These are phyloP conservation scores for Fraxinus pennsylvanica DNA, from an alignment of 257 asterid genomes.

Conservation along the genomic window DNA sequence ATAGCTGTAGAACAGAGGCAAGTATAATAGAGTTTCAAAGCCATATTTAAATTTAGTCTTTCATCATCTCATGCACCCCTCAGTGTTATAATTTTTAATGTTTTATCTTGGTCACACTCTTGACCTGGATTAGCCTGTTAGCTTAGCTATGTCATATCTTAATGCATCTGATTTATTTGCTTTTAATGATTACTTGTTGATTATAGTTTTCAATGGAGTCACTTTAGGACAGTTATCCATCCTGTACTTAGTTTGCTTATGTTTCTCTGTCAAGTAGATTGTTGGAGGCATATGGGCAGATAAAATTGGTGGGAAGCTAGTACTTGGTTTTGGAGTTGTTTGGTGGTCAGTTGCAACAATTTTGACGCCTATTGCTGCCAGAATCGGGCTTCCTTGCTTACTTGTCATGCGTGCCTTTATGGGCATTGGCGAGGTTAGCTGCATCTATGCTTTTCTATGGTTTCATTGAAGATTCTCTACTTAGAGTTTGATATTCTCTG, in stretches of 20 bases:
- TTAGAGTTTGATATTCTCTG: not conserved
- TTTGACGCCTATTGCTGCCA: constrained; percentile 94
- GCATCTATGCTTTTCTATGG: constrained; percentile 22
- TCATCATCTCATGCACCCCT: not conserved
- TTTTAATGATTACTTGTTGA: not conserved
- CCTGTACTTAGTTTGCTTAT: constrained; percentile 20
- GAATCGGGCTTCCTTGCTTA: constrained; percentile 80
- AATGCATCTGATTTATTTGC: not conserved
- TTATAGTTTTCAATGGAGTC: constrained; percentile 17
- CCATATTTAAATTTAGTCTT: constrained; percentile 7
- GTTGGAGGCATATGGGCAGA: constrained; percentile 99
- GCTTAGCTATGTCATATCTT: not conserved
- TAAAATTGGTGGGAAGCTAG: constrained; percentile 88
- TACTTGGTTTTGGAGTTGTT: constrained; percentile 93
- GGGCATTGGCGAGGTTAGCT: constrained; percentile 97
- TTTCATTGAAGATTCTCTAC: not conserved
- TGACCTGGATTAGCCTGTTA: not conserved
- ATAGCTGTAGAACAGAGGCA: not conserved
- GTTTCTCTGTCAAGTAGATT: constrained; percentile 48
- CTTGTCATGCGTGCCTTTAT: constrained; percentile 86
- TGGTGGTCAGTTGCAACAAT: constrained; percentile 99
- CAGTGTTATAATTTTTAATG: not conserved
- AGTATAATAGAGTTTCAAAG: not conserved
- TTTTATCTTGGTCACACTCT: not conserved
- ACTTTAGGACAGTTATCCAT: constrained; percentile 9